phyloP scores from a whole-genome alignment of 2,329 filamentous ascomycete species.

The Elsinoe fawcettii region DNA sequence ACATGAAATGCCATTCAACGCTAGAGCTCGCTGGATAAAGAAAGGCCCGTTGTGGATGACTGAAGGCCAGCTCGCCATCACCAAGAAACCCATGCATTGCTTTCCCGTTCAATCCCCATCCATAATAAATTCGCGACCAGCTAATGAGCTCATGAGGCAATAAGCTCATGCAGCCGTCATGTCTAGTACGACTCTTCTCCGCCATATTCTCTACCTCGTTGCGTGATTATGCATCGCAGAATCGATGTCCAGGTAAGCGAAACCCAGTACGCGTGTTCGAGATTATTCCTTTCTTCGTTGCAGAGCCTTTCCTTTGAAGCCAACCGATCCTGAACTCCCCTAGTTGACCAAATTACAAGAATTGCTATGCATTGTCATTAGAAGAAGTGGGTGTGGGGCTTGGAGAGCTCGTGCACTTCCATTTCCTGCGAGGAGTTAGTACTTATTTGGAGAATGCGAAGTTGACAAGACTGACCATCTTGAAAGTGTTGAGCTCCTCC shows the following conservation, averaged over 20 bases:
- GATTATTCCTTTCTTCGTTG: conserved; percentile 13
- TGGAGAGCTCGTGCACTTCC: conserved; percentile 98
- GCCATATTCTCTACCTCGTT: background rate
- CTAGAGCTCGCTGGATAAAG: conserved; percentile 13
- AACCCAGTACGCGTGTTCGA: conserved; percentile 1
- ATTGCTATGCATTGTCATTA: conserved; percentile 47
- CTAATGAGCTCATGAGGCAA: background rate
- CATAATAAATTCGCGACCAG: background rate
- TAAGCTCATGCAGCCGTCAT: background rate
- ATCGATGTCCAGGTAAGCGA: conserved; percentile 3
- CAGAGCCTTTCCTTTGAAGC: background rate
- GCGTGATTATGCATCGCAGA: conserved; percentile 8
- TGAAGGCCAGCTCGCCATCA: conserved; percentile 15
- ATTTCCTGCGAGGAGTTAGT: conserved; percentile 67
- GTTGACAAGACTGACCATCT: conserved; percentile 64
- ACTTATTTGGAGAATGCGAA: background rate
- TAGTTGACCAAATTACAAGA: conserved; percentile 1
- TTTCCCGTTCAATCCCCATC: background rate
- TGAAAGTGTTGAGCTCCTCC: conserved; percentile 98
- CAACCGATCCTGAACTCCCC: conserved; percentile 11
- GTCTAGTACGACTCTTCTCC: background rate
- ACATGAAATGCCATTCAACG: conserved; percentile 14
- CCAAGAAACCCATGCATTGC: conserved; percentile 4
- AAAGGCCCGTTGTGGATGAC: conserved; percentile 3
- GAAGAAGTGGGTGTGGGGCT: conserved; percentile 99